Evolutionary conservation across 2,329 filamentous ascomycete species (phyloP).

Genomic region (Ceratocystis smalleyi): DNA sequence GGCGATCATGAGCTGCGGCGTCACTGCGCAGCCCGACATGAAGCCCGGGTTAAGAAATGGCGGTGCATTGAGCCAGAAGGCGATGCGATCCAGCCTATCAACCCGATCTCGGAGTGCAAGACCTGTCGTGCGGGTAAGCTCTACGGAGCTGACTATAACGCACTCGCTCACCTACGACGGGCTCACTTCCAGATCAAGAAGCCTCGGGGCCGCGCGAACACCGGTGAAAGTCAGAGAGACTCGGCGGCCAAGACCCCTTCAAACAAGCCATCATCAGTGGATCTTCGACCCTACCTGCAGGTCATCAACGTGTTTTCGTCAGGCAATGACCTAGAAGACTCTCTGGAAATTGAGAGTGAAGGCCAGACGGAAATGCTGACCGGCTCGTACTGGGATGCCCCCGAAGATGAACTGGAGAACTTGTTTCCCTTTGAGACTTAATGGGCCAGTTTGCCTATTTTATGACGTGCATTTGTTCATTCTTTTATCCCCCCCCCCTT

Average conservation of each 20-base stretch:
- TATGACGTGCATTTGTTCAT: neutral
- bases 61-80: conserved; percentile 39
- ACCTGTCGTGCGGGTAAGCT: conserved; percentile 60
- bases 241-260: conserved; percentile 3
- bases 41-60: conserved; percentile 37
- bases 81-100: conserved; percentile 7
- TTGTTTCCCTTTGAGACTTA: neutral
- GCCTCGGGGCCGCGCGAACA: conserved; percentile 26
- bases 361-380: neutral
- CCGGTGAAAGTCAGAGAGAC: conserved; percentile 20
- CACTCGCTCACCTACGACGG: conserved; percentile 73
- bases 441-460: neutral
- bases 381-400: neutral
- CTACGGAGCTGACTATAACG: conserved; percentile 90
- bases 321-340: conserved; percentile 1
- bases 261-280: conserved; percentile 12
- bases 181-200: conserved; percentile 66
- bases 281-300: conserved; percentile 13
- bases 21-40: conserved; percentile 52
- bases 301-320: neutral
- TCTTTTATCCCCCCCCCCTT: neutral
- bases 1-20: conserved; percentile 69
- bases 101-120: conserved; percentile 65
- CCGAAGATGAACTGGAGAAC: neutral
- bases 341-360: neutral